Evolutionary conservation across 768 basidiomycete genomes (phyloP).

Genomic region (Astraeus odoratus): DNA sequence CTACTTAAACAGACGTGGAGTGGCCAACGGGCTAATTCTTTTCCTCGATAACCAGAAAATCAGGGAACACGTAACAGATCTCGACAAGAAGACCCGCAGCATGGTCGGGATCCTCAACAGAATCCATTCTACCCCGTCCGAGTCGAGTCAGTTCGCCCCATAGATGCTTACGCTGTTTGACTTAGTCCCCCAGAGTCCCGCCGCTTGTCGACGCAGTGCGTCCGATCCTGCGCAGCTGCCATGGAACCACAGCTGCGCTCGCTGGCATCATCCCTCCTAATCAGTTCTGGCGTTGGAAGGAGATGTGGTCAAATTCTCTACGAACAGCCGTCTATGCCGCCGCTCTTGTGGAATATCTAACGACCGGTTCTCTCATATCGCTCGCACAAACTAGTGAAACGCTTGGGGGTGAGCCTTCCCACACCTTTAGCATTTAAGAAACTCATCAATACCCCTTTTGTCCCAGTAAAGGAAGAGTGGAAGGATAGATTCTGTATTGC

Average conservation of each 20-base stretch:
- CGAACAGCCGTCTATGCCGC: slow-evolving; percentile 61
- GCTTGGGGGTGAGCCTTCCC: slow-evolving; percentile 55
- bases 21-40: slow-evolving; percentile 2
- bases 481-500: slow-evolving; percentile 54
- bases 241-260: slow-evolving; percentile 42
- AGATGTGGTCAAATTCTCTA: slow-evolving; percentile 71
- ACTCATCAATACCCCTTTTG: slow-evolving; percentile 2
- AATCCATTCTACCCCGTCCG: slow-evolving; percentile 65
- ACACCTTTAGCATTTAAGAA: neutral
- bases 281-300: slow-evolving; percentile 82
- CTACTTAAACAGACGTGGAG: neutral
- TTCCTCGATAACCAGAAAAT: slow-evolving; percentile 51
- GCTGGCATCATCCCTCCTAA: slow-evolving; percentile 56
- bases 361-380: slow-evolving; percentile 50
- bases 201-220: slow-evolving; percentile 49
- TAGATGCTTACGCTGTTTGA: slow-evolving; percentile 9
- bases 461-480: slow-evolving; percentile 63
- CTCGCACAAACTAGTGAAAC: slow-evolving; percentile 42
- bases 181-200: slow-evolving; percentile 40
- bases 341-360: slow-evolving; percentile 59
- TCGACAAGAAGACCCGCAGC: slow-evolving; percentile 68
- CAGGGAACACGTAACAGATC: slow-evolving; percentile 63
- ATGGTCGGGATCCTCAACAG: slow-evolving; percentile 74
- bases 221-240: slow-evolving; percentile 51
- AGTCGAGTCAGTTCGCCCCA: slow-evolving; percentile 41